Evolutionary conservation across 805 yeast genomes (phyloP).

Genomic region (Candida xiaguanensis): DNA sequence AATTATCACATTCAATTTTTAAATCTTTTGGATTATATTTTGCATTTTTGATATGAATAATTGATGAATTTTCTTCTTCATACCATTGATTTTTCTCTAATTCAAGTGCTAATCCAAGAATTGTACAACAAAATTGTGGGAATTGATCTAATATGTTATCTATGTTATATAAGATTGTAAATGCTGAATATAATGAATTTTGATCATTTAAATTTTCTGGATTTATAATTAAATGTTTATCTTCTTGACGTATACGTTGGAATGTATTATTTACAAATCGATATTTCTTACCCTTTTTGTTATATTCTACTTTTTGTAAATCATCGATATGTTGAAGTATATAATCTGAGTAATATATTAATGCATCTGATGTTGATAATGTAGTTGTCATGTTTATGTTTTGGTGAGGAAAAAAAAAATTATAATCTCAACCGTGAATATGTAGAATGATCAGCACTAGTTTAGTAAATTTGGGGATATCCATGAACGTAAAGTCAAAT

Average conservation of each 20-base stretch:
- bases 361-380: slow-evolving; percentile 29
- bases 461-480: too few relatives aligned
- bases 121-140: slow-evolving; percentile 43
- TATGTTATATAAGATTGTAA: slow-evolving; percentile 35
- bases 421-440: too few relatives aligned
- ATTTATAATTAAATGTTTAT: slow-evolving; percentile 43
- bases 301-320: slow-evolving; percentile 32
- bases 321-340: slow-evolving; percentile 33
- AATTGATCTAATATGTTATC: slow-evolving; percentile 33
- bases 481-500: too few relatives aligned
- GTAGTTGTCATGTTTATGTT: slow-evolving; percentile 10
- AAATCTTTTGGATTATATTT: slow-evolving; percentile 27
- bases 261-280: slow-evolving; percentile 46
- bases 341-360: slow-evolving; percentile 30
- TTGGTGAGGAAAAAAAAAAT: too few relatives aligned
- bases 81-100: slow-evolving; percentile 49
- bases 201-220: slow-evolving; percentile 27
- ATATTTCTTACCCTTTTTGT: slow-evolving; percentile 47
- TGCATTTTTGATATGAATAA: slow-evolving; percentile 32
- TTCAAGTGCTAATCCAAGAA: slow-evolving; percentile 48
- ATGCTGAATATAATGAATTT: slow-evolving; percentile 41
- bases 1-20: slow-evolving; percentile 31
- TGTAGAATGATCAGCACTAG: too few relatives aligned
- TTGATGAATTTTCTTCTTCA: slow-evolving; percentile 42
- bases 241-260: slow-evolving; percentile 46